Evolutionary conservation across 257 asterid species (phyloP).

Genomic region (Jaltomata sinuosa): DNA sequence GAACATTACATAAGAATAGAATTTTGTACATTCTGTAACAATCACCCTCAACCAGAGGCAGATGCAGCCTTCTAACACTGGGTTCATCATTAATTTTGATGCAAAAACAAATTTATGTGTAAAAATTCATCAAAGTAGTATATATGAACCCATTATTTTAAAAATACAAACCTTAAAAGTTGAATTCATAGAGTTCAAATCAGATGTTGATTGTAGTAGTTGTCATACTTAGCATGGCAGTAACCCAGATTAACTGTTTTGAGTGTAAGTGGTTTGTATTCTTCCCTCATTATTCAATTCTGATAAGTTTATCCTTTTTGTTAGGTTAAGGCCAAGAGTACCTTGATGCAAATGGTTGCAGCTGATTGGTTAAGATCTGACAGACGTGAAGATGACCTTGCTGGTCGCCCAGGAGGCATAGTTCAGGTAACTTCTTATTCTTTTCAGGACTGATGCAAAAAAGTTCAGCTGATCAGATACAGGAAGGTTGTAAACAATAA

Average conservation of each 20-base stretch:
- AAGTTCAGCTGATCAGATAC: neutral
- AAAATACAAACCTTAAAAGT: no score
- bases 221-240: neutral
- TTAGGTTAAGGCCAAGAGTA: slow-evolving; percentile 62
- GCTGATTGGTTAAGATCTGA: slow-evolving; percentile 83
- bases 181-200: no score
- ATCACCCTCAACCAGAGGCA: no score
- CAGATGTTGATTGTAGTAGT: neutral
- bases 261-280: neutral
- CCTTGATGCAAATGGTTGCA: slow-evolving; percentile 65
- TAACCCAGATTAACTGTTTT: neutral
- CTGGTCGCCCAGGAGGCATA: slow-evolving; percentile 58
- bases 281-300: neutral
- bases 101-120: no score
- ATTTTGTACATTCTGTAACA: no score
- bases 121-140: no score
- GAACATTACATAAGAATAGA: no score
- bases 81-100: no score
- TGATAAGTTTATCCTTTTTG: neutral
- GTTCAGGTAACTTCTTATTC: slow-evolving; percentile 43
- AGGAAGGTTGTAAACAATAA: neutral
- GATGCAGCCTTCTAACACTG: no score
- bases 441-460: neutral
- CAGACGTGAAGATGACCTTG: slow-evolving; percentile 68
- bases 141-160: no score